phyloP scores from a whole-genome alignment of 495 filamentous ascomycete species.

The Cladorrhinum samala region DNA sequence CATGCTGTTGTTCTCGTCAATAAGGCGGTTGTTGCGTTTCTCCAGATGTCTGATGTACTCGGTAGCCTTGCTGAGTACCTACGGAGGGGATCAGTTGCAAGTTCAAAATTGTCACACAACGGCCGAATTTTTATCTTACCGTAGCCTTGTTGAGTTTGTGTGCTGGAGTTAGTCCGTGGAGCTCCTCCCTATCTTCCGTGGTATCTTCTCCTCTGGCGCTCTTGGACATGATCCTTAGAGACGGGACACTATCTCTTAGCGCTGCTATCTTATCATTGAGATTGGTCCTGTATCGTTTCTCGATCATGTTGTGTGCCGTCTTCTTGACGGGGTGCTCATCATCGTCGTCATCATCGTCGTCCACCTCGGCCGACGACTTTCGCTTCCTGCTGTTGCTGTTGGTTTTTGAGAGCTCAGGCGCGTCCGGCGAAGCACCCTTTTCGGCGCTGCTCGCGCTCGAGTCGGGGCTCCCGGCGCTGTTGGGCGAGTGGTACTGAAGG shows the following conservation, averaged over 20 bases:
- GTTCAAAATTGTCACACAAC: neutral
- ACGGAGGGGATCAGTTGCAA: constrained; percentile 7
- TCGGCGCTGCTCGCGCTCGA: constrained; percentile 34
- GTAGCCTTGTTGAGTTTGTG: constrained; percentile 96
- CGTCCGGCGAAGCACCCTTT: constrained; percentile 42
- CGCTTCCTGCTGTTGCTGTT: constrained; percentile 50
- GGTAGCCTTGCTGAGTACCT: constrained; percentile 83
- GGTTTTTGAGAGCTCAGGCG: constrained; percentile 39
- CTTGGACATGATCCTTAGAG: constrained; percentile 69
- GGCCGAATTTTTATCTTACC: constrained; percentile 38
- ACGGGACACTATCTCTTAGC: constrained; percentile 82
- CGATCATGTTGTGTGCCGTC: constrained; percentile 95
- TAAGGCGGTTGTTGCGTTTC: constrained; percentile 72
- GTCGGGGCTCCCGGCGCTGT: constrained; percentile 45
- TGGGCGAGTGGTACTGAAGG: constrained; percentile 48
- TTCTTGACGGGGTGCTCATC: constrained; percentile 78
- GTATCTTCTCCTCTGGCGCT: constrained; percentile 60
- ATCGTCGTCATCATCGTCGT: constrained; percentile 43
- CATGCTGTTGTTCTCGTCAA: constrained; percentile 72
- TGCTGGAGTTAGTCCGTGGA: constrained; percentile 69
- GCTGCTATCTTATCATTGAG: constrained; percentile 95
- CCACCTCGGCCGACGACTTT: constrained; percentile 53
- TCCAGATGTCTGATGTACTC: constrained; percentile 94
- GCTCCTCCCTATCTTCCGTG: constrained; percentile 65
- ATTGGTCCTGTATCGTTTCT: constrained; percentile 93